Evolutionary conservation across 768 basidiomycete genomes (phyloP).

Genomic region (Mycena indigotica): DNA sequence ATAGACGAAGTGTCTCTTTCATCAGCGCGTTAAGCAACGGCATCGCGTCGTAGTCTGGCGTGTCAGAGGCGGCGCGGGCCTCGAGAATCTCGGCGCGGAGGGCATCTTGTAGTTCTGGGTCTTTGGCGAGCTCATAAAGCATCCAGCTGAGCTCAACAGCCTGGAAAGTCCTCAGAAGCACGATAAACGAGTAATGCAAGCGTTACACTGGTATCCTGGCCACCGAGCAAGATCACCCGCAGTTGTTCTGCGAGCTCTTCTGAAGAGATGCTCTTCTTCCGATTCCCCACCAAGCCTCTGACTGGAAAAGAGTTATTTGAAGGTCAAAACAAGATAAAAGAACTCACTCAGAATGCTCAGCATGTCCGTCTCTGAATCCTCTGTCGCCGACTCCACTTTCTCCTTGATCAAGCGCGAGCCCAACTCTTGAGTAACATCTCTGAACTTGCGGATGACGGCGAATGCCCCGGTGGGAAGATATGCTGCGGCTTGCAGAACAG

Average conservation of each 20-base stretch:
- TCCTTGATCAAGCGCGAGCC: slow-evolving; percentile 6
- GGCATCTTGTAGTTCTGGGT: slow-evolving; percentile 15
- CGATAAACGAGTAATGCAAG: neutral
- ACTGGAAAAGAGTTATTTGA: neutral
- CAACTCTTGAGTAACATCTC: slow-evolving; percentile 11
- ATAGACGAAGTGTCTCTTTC: too few relatives aligned
- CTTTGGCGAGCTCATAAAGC: slow-evolving; percentile 23
- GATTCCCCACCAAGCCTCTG: slow-evolving; percentile 2
- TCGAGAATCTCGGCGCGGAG: slow-evolving; percentile 21
- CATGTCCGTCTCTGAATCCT: too few relatives aligned
- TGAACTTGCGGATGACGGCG: slow-evolving; percentile 8
- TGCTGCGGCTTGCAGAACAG: neutral
- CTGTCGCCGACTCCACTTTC: neutral
- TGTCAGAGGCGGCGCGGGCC: neutral
- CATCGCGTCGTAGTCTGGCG: slow-evolving; percentile 19
- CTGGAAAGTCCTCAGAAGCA: neutral
- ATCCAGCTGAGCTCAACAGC: slow-evolving; percentile 20
- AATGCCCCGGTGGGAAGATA: slow-evolving; percentile 11
- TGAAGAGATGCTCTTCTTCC: slow-evolving; percentile 6
- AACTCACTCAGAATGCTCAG: slow-evolving; percentile 15
- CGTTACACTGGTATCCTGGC: slow-evolving; percentile 21
- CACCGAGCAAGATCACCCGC: slow-evolving; percentile 14
- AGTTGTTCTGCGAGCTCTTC: slow-evolving; percentile 18
- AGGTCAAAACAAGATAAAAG: neutral
- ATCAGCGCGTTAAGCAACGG: slow-evolving; percentile 23